Percentiles rank a stretch among this genome's conserved stretches.
phyloP scores from a whole-genome alignment of 2,329 filamentous ascomycete genomes.

The Alternaria viburni region DNA sequence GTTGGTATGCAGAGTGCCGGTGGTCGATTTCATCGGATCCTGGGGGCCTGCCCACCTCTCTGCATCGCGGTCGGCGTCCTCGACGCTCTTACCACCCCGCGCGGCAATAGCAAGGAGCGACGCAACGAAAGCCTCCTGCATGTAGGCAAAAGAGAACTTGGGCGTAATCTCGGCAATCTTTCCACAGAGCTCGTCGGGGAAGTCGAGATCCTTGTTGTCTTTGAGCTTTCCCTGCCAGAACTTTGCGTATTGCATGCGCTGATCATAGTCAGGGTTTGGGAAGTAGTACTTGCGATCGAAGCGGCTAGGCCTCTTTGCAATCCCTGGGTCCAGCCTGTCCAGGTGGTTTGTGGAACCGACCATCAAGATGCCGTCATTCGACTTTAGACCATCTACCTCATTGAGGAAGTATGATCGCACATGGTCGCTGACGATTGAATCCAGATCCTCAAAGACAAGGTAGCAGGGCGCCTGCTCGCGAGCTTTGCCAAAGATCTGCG shows the following conservation, averaged over 20 bases:
- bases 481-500: slow-evolving; percentile 57
- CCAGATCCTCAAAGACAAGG: slow-evolving; percentile 75
- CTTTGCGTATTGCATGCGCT: slow-evolving; percentile 52
- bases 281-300: slow-evolving; percentile 59
- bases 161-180: slow-evolving; percentile 52
- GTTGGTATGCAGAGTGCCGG: slow-evolving; percentile 12
- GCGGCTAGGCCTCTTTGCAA: slow-evolving; percentile 54
- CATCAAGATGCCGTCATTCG: slow-evolving; percentile 75
- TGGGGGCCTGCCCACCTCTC: slow-evolving; percentile 35
- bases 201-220: slow-evolving; percentile 47
- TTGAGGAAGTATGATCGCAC: slow-evolving; percentile 75
- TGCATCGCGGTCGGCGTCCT: slow-evolving; percentile 12
- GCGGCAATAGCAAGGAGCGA: slow-evolving; percentile 47
- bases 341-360: slow-evolving; percentile 70
- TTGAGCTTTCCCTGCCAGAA: slow-evolving; percentile 54
- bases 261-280: slow-evolving; percentile 46
- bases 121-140: slow-evolving; percentile 54
- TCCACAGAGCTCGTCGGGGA: slow-evolving; percentile 49
- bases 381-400: slow-evolving; percentile 72
- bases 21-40: slow-evolving; percentile 26
- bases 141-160: slow-evolving; percentile 55
- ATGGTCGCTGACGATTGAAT: slow-evolving; percentile 66
- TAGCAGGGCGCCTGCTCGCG: slow-evolving; percentile 70
- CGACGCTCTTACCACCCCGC: slow-evolving; percentile 22
- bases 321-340: slow-evolving; percentile 70